phyloP scores from a whole-genome alignment of 2,329 filamentous ascomycete genomes.

The Sclerotiophoma versabilis region DNA sequence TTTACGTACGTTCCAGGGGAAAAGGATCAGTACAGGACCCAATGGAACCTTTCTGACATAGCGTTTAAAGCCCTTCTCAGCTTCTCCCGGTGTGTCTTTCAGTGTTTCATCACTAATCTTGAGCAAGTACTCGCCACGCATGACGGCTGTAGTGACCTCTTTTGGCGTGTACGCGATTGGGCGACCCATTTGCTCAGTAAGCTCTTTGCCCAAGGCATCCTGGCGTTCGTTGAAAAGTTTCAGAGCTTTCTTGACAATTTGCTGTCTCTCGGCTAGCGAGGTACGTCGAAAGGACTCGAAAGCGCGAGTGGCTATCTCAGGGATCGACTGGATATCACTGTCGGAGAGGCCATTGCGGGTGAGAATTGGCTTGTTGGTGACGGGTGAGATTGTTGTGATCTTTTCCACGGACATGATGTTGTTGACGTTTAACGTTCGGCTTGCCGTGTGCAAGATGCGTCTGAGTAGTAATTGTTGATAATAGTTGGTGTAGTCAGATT shows the following conservation, averaged over 20 bases:
- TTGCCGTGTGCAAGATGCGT: slow-evolving; percentile 26
- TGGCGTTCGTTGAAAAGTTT: slow-evolving; percentile 72
- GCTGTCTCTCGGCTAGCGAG: slow-evolving; percentile 75
- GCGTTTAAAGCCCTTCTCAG: slow-evolving; percentile 86
- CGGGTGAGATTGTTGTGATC: slow-evolving; percentile 84
- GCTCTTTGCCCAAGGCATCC: slow-evolving; percentile 81
- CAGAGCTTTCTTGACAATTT: slow-evolving; percentile 81
- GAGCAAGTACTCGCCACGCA: slow-evolving; percentile 83
- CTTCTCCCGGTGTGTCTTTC: slow-evolving; percentile 80
- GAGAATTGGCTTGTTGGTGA: slow-evolving; percentile 83
- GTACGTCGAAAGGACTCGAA: slow-evolving; percentile 82
- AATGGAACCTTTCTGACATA: slow-evolving; percentile 89
- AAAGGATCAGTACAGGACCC: slow-evolving; percentile 86
- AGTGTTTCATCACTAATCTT: slow-evolving; percentile 82
- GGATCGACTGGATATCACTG: slow-evolving; percentile 74
- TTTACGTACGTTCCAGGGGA: slow-evolving; percentile 89
- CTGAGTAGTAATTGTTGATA: slow-evolving; percentile 2
- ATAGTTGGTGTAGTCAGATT: not conserved
- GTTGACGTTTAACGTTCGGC: slow-evolving; percentile 15
- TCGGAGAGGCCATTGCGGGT: slow-evolving; percentile 77
- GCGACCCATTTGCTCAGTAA: slow-evolving; percentile 94
- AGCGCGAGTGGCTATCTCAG: slow-evolving; percentile 73
- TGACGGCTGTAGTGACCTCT: slow-evolving; percentile 85
- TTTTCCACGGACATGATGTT: slow-evolving; percentile 61
- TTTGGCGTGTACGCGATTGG: slow-evolving; percentile 86